Evolutionary conservation across 352 stramenopile genomes (phyloP), one percentile per base, ranked within the genome.

Genomic region (Phytopythium delawarense): DNA sequence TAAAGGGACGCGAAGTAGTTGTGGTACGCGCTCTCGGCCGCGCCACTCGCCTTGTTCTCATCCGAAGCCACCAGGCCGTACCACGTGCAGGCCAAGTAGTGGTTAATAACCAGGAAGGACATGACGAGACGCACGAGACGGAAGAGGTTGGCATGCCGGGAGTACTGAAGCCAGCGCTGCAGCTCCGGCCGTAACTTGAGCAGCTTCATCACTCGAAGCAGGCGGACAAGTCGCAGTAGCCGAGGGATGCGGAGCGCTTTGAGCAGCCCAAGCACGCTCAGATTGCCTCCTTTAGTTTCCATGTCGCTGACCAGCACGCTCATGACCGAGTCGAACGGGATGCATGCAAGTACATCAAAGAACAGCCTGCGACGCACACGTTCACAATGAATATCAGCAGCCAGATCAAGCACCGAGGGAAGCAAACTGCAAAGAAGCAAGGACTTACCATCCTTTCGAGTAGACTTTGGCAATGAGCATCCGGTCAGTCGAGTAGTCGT

Each of bases 71-170:
- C 71, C 15, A 71, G 51, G 7, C 78, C 83, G 46, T 76, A 86
- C 87, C 87, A 96, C 32, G 89, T 78, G 59, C 87, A 96, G 18
- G 85, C 87, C 6, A 85, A 67, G 60, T 90, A 89, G 63, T 96
- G 87, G 44, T 92, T 91, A 32, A 90, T 74, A 16, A 92, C 67
- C 20, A 93, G 56, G 42, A 96, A 91, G 1, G 68, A 71, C 5
- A 80, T 54, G 16, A 94, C 78, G 21, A 96, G 74, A 1, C 81
- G 77, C 21, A 88, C 72, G 5, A 94, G 71, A 20, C 84, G 71
- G 6, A 92, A 66, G 35, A 94, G 70, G 55, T 94, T 91, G 9
- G 82, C 81, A 40, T 94, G 83, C 0, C 84, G 82, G 15, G 84
- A 94, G 68, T 94, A 92, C 45, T 90, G 79, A 2, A 94, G 63